These are phyloP conservation scores for Yamadazyma epiphylla DNA, from an alignment of 1,139 yeast species.

Conservation along the genomic window DNA sequence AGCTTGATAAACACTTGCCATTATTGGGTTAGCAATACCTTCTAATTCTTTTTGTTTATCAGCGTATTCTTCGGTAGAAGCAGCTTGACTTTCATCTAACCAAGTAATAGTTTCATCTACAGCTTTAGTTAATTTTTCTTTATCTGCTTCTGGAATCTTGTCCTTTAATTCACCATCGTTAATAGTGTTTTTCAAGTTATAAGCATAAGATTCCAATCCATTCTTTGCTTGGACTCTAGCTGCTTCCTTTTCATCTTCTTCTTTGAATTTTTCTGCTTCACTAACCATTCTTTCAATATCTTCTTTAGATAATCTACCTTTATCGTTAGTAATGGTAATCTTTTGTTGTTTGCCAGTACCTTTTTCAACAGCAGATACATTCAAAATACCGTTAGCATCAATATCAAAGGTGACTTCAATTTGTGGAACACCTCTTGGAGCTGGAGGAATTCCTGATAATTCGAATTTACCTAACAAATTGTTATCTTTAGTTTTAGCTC, in stretches of 20 bases:
- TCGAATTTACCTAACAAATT: constrained; percentile 92
- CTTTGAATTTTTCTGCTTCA: constrained; percentile 40
- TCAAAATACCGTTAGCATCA: constrained; percentile 91
- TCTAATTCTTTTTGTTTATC: constrained; percentile 68
- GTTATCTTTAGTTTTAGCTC: constrained; percentile 91
- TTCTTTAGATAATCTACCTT: constrained; percentile 48
- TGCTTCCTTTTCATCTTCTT: constrained; percentile 36
- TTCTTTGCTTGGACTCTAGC: constrained; percentile 59
- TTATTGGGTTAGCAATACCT: constrained; percentile 60
- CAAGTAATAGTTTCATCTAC: constrained; percentile 43
- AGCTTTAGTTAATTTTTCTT: constrained; percentile 38
- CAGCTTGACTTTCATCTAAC: constrained; percentile 50
- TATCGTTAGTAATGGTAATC: constrained; percentile 40
- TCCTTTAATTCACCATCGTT: constrained; percentile 48
- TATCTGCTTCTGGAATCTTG: constrained; percentile 44
- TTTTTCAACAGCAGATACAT: constrained; percentile 89
- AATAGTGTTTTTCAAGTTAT: constrained; percentile 63
- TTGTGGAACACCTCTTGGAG: constrained; percentile 97
- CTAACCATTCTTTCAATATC: constrained; percentile 47
- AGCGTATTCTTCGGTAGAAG: constrained; percentile 50
- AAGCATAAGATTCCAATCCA: constrained; percentile 84
- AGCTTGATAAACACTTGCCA: constrained; percentile 56
- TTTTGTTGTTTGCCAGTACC: constrained; percentile 70
- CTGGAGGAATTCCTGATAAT: constrained; percentile 91
- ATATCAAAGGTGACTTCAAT: constrained; percentile 90